These are phyloP conservation scores for Aspergillus quadricinctus DNA, from an alignment of 2,329 filamentous ascomycete species.

Conservation along the genomic window DNA sequence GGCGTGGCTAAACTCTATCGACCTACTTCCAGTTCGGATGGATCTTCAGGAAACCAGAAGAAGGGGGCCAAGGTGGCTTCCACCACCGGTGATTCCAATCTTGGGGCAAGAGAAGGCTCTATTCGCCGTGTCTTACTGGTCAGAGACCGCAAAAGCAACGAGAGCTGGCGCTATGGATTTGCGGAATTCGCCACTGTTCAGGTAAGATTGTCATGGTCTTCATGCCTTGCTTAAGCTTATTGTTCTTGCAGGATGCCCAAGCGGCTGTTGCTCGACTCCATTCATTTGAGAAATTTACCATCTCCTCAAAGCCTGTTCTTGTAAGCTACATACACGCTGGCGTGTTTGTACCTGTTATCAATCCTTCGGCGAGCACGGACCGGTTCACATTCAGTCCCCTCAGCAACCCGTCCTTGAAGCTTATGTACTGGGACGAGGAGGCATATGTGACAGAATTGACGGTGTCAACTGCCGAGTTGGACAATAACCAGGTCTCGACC, in stretches of 20 bases:
- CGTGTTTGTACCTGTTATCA: constrained; percentile 72
- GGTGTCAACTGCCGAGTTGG: constrained; percentile 51
- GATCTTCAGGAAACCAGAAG: constrained; percentile 37
- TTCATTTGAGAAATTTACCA: constrained; percentile 70
- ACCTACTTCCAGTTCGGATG: constrained; percentile 37
- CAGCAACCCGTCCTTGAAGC: constrained; percentile 61
- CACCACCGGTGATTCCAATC: constrained; percentile 55
- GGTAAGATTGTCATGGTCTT: constrained; percentile 23
- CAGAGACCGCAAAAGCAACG: constrained; percentile 64
- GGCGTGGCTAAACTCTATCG: constrained; percentile 72
- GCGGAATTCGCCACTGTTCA: constrained; percentile 74
- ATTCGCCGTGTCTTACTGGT: constrained; percentile 72
- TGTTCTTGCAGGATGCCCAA: constrained; percentile 56
- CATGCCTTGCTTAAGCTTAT: neutral
- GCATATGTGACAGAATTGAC: constrained; percentile 65
- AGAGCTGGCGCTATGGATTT: constrained; percentile 78
- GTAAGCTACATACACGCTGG: constrained; percentile 78
- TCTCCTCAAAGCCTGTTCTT: constrained; percentile 66
- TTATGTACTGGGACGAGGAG: constrained; percentile 73
- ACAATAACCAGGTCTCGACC: constrained; percentile 20
- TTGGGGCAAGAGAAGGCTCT: constrained; percentile 70
- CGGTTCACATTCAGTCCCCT: constrained; percentile 66
- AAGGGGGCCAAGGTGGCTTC: constrained; percentile 50
- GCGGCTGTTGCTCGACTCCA: constrained; percentile 69
- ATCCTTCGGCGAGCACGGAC: constrained; percentile 54